Conservation (phyloP, 768 basidiomycete genomes). For the Boletus vermiculosoides region DNA sequence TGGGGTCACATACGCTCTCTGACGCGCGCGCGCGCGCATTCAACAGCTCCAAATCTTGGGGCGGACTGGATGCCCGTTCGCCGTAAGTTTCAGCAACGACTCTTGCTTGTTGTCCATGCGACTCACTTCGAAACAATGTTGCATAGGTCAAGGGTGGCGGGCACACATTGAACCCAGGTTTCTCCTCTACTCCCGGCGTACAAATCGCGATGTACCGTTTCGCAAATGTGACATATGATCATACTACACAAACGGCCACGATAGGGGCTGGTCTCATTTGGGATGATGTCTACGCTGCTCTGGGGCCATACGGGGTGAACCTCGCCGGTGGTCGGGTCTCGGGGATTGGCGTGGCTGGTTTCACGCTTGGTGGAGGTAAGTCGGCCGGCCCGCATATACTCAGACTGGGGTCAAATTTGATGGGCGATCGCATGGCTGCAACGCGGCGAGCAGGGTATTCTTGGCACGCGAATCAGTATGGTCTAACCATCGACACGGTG, state of each 20-base stretch:
- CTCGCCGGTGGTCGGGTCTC: slow-evolving; percentile 60
- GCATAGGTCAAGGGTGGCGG: slow-evolving; percentile 62
- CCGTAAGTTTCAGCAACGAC: slow-evolving; percentile 35
- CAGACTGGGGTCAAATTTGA: not conserved
- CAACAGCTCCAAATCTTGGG: slow-evolving; percentile 49
- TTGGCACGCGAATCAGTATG: slow-evolving; percentile 61
- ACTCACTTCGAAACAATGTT: slow-evolving; percentile 1
- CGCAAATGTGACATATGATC: slow-evolving; percentile 43
- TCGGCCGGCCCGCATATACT: not conserved
- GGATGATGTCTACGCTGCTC: slow-evolving; percentile 63
- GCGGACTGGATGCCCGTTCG: slow-evolving; percentile 48
- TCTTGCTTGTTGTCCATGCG: not conserved
- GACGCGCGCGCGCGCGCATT: not conserved
- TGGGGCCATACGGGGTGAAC: slow-evolving; percentile 48
- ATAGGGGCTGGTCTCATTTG: slow-evolving; percentile 50
- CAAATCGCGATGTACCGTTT: slow-evolving; percentile 57
- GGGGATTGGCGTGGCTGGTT: slow-evolving; percentile 59
- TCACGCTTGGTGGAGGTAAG: slow-evolving; percentile 57
- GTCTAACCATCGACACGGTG: slow-evolving; percentile 56
- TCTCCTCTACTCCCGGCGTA: slow-evolving; percentile 60
- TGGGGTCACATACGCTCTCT: not conserved
- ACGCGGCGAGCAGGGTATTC: slow-evolving; percentile 50
- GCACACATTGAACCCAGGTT: slow-evolving; percentile 52
- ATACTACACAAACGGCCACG: slow-evolving; percentile 37
- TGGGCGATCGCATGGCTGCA: slow-evolving; percentile 4